Base-by-base conservation (phyloP, 306 rosid genomes). In the Leucaena leucocephala region DNA sequence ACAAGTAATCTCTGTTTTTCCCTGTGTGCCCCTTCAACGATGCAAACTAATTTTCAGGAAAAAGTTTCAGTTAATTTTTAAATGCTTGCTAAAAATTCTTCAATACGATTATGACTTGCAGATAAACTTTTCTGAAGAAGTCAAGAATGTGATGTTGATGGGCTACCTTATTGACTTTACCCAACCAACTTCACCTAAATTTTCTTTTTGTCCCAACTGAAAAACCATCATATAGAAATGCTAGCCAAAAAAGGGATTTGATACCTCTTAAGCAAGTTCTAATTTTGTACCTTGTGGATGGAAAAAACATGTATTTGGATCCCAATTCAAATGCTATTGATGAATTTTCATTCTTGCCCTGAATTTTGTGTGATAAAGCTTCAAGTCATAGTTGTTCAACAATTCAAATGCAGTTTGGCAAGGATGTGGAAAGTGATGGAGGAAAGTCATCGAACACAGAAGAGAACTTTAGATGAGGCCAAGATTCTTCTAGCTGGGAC, bases 361-460 rank as follows among this genome's bases (percentile, higher is more conserved):
- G 38, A 45, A 39, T 75, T 75, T 27, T 43, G 49, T 27, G 17
- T 44, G 61, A 61, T 45, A 44, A 75, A 17, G 44, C 58, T 75
- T 62, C 8, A 68, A 34, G 68, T 57, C 54, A 68, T 81, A 48
- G 63, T 13, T 44, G 49, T 57, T 67, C 46, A 38, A 65, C 43
- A 54, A 44, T 62, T 34, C 68, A 61, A 73, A 74, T 54, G 62
- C 91, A 96, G 99, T 88, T 76, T 90, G 74, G 89, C 92, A 68
- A 89, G 89, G 88, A 93, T 96, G 98, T 96, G 99, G 99, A 93
- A 90, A 83, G 97, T 90, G 84, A 96, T 93, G 98, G 96, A 92
- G 66, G 92, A 88, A 87, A 84, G 98, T 63, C 98, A 96, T 85
- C 91, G 84, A 52, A 82, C 88, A 40, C 99, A 96, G 81, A 93